Percentiles rank a stretch among this genome's conserved stretches.
phyloP scores from a whole-genome alignment of 1,284 basidiomycete genomes.

The Pyrrhoderma lamaoense region DNA sequence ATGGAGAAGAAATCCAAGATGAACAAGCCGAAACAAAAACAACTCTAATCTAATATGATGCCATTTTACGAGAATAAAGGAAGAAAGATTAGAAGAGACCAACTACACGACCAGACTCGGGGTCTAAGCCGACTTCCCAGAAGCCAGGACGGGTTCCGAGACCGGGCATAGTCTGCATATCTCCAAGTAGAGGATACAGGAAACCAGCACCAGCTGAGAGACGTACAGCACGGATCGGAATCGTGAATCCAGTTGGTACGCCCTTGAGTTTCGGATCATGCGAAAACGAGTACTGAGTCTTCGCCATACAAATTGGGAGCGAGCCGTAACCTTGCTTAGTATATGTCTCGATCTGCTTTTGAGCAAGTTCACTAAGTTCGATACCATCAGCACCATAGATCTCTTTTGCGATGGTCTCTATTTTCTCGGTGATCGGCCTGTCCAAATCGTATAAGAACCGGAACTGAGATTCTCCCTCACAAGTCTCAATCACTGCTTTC shows the following conservation, averaged over 20 bases:
- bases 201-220: slow-evolving; percentile 93
- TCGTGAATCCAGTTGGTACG: slow-evolving; percentile 84
- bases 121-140: slow-evolving; percentile 82
- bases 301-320: slow-evolving; percentile 94
- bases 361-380: slow-evolving; percentile 74
- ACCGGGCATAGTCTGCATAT: slow-evolving; percentile 98
- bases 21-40: not conserved
- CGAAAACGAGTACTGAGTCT: slow-evolving; percentile 96
- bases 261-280: slow-evolving; percentile 91
- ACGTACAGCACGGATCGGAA: slow-evolving; percentile 87
- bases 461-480: slow-evolving; percentile 73
- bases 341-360: slow-evolving; percentile 86
- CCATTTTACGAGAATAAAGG: not conserved
- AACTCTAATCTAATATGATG: not conserved
- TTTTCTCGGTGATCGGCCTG: slow-evolving; percentile 82
- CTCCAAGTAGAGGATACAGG: slow-evolving; percentile 89
- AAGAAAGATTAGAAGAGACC: slow-evolving; percentile 57
- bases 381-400: slow-evolving; percentile 92
- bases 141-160: slow-evolving; percentile 89
- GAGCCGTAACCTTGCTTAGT: slow-evolving; percentile 82
- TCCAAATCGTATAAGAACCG: slow-evolving; percentile 88
- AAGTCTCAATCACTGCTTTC: slow-evolving; percentile 78
- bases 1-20: not conserved
- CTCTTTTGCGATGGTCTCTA: slow-evolving; percentile 78
- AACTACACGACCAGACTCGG: slow-evolving; percentile 61